Base-by-base conservation (phyloP, 176 grass and related monocot species). In the Oropetium thomaeum region DNA sequence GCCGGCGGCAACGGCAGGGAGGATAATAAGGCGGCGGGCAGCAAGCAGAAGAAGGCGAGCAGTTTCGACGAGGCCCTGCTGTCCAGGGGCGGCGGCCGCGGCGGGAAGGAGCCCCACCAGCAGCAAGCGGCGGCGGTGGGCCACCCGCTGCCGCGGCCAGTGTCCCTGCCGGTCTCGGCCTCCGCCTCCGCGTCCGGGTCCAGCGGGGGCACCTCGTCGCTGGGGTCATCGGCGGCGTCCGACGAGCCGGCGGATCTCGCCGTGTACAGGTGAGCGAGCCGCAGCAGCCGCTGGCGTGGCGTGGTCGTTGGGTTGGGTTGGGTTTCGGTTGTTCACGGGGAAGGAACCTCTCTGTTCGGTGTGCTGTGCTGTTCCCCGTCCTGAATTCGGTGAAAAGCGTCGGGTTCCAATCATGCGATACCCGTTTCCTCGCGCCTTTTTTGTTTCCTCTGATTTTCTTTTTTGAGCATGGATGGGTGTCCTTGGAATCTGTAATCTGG, bases 31-130 rank as follows among this genome's bases (percentile, higher is more conserved):
- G n/a, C n/a, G 8, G 35, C 30, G 25, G 60, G 55, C 29, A 37
- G 48, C 41, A 59, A 43, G 33, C 72, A 59, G 69, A 80, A 58
- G 80, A 90, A 90, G 73, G 64, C 65, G 10, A 73, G 32, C 67
- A 90, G 91, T 79, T 93, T 93, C 70, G 91, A 90, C 63, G 91
- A 87, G 70, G 78, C 69, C 54, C 31, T 90, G 5, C 53, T 78
- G 3, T 12, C 38, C 37, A 34, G 22, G 42, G 43, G 60, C 13
- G 26, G 30, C 22, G 43, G 60, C 13, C n/a, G 30, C 22, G 52
- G 67, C 43, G 70, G 67, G 67, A 60, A 59, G 40, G 37, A 43
- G 51, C 26, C 6, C 32, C 12, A 34, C 44, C 42, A 51, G 63
- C 37, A 5, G 52, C 11, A 10, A 60, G 5, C 58, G 45, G 34